Evolutionary conservation across 352 stramenopile species (phyloP).

Genomic region (Phytophthora rubi): DNA sequence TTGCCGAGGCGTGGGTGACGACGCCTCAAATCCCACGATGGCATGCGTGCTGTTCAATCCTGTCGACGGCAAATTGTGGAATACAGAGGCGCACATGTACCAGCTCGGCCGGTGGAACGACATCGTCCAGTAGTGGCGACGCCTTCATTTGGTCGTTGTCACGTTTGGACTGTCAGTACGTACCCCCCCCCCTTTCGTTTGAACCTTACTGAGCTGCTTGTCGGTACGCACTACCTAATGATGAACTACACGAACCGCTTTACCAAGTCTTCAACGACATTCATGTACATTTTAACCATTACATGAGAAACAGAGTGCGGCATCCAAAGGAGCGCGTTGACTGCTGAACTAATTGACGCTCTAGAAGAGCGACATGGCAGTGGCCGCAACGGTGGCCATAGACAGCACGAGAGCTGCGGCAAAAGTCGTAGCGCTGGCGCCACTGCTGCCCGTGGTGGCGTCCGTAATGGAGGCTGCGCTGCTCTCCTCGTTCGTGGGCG

Average conservation of each 20-base stretch:
- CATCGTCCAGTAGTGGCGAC: too few relatives aligned
- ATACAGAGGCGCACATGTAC: too few relatives aligned
- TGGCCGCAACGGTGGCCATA: slow-evolving; percentile 19
- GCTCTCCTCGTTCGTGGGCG: slow-evolving; percentile 34
- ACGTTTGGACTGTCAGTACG: too few relatives aligned
- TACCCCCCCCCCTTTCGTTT: too few relatives aligned
- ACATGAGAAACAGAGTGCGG: slow-evolving; percentile 7
- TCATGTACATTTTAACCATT: slow-evolving; percentile 25
- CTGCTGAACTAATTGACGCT: slow-evolving; percentile 1
- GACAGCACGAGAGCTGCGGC: slow-evolving; percentile 23
- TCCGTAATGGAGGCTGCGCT: slow-evolving; percentile 2
- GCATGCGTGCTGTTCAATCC: too few relatives aligned
- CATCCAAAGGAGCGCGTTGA: background rate
- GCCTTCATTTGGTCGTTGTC: too few relatives aligned
- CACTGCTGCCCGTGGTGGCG: slow-evolving; percentile 13
- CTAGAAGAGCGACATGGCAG: slow-evolving; percentile 34
- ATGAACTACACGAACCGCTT: background rate
- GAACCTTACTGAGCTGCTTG: too few relatives aligned
- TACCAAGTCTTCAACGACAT: slow-evolving; percentile 9
- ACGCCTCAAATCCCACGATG: too few relatives aligned
- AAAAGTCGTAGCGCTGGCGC: slow-evolving; percentile 11
- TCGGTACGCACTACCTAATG: background rate
- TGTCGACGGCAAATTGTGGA: too few relatives aligned
- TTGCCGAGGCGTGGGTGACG: too few relatives aligned
- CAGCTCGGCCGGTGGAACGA: too few relatives aligned